A percentile compares a stretch with the other conserved stretches of the same genome.
Conservation (phyloP, 148 eudicot species). For the Heliamphora exappendiculata region DNA sequence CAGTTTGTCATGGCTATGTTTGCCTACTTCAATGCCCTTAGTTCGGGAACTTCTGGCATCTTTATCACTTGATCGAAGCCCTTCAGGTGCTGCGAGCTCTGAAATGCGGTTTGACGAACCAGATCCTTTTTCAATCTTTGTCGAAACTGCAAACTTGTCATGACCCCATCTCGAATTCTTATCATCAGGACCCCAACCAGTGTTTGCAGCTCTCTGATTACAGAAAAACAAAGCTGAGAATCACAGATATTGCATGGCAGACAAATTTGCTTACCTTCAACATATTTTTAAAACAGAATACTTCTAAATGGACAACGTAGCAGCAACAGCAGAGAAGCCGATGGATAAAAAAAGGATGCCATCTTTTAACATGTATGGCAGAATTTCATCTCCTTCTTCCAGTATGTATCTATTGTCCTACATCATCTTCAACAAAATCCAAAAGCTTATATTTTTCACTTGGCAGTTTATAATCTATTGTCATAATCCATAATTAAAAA, state of each 20-base stretch:
- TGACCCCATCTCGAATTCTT: conserved; percentile 49
- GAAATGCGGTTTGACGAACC: conserved; percentile 20
- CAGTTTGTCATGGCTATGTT: conserved; percentile 23
- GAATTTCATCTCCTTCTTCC: background rate
- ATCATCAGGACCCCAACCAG: conserved; percentile 86
- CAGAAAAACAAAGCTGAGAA: background rate
- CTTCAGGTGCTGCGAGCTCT: conserved; percentile 17
- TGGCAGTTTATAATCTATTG: no score
- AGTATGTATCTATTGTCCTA: background rate
- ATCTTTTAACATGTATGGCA: no score
- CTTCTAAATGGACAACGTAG: background rate
- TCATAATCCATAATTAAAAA: background rate
- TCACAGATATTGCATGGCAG: background rate
- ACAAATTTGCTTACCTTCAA: background rate
- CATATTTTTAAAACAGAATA: background rate
- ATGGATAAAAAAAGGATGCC: no score
- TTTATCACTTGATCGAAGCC: conserved; percentile 21
- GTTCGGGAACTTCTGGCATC: conserved; percentile 31
- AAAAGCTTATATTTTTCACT: background rate
- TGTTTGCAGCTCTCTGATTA: conserved; percentile 84
- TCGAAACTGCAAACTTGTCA: conserved; percentile 42
- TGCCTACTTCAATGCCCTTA: conserved; percentile 15
- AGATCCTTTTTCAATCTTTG: conserved; percentile 28
- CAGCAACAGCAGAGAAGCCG: background rate
- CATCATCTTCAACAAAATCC: background rate